phyloP scores from a whole-genome alignment of 768 basidiomycete species.

The Suillus variegatus region DNA sequence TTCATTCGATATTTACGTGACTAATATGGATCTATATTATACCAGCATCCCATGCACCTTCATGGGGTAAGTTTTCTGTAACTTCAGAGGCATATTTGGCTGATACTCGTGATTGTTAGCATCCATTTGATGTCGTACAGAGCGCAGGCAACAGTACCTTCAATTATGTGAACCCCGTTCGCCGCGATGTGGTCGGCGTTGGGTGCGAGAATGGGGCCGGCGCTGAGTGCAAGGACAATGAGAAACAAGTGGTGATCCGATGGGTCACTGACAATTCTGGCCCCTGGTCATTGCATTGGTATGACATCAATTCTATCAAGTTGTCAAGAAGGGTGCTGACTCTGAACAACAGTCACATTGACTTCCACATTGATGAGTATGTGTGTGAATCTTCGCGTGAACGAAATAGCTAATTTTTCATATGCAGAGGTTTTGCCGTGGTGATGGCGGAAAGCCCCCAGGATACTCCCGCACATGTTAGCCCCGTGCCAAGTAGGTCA shows the following conservation, averaged over 20 bases:
- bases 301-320: background rate
- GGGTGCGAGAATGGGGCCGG: slow-evolving; percentile 42
- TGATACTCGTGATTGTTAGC: slow-evolving; percentile 25
- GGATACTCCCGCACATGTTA: background rate
- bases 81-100: background rate
- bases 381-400: background rate
- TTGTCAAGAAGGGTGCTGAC: background rate
- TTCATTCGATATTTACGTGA: background rate
- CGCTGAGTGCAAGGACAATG: slow-evolving; percentile 12
- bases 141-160: slow-evolving; percentile 35
- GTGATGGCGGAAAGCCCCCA: slow-evolving; percentile 29
- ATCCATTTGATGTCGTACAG: slow-evolving; percentile 46
- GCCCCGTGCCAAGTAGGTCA: background rate
- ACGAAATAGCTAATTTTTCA: background rate
- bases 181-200: slow-evolving; percentile 45
- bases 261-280: slow-evolving; percentile 57
- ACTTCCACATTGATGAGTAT: slow-evolving; percentile 23
- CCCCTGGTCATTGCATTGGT: slow-evolving; percentile 33
- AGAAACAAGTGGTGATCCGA: slow-evolving; percentile 39
- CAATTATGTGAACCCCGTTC: slow-evolving; percentile 56
- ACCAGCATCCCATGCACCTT: slow-evolving; percentile 44
- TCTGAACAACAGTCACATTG: slow-evolving; percentile 16
- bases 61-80: slow-evolving; percentile 36
- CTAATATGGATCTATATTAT: background rate
- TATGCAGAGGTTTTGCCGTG: slow-evolving; percentile 30